Base-by-base conservation (phyloP, 257 asterid genomes). In the Solanum chiquidenum region DNA sequence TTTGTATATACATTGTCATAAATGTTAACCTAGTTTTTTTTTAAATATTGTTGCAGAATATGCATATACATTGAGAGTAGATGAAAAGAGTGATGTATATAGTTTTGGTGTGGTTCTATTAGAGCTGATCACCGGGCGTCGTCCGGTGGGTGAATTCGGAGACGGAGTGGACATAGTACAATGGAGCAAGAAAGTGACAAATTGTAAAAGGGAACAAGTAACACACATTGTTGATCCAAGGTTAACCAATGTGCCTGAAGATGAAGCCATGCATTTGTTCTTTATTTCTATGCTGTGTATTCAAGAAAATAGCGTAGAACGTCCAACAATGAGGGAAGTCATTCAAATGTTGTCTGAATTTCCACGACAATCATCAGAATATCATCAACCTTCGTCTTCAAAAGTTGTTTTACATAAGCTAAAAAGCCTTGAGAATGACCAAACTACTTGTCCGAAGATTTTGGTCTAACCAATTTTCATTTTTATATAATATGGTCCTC, bases 251-350 rank as follows among this genome's bases (percentile, higher is more conserved):
- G 94, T 92, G 85, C 98, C 96, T 5, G 90, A 89, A 83, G 98
- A 95, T 4, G 98, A 95, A 79, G 94, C 97, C 27, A 92, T 93
- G 93, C 98, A 95, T 89, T 71, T 96, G 83, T 95, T 94, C 92
- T 95, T 95, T 91, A 90, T 96, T 7, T 96, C 98, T 83, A 94
- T 96, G 96, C 96, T 96, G 25, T 95, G 99, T 88, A 86, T 92
- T 27, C 98, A 94, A 87, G 98, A 95, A 35, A 93, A 93, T 85
- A 95, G 96, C 83, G 93, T 96, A 74, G 98, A 96, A 86, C 91
- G 99, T 33, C 99, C 99, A 46, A 93, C 96, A 55, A 94, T 95
- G 99, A 90, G 99, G 33, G 98, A 93, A 90, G 99, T 96, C 46
- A 98, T 95, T 90, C 98, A 96, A 89, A 96, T 96, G 98, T 89